Conservation (phyloP, 2,329 filamentous ascomycete species). For the Periglandula ipomoeae region DNA sequence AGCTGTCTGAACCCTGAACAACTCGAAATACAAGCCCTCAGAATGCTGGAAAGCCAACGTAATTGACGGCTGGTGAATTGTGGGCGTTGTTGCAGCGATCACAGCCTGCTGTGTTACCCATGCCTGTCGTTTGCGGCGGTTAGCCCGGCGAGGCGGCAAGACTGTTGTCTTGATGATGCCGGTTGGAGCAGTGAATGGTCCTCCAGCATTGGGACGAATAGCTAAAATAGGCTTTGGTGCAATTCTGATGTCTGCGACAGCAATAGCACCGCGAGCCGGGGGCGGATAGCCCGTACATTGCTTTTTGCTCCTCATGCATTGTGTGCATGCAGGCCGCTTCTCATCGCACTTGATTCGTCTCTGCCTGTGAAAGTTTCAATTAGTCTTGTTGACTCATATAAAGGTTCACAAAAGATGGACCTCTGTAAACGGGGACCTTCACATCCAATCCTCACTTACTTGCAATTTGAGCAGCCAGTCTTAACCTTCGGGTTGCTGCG, state of each 20-base stretch:
- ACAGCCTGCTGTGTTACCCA: background rate
- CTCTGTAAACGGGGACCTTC: background rate
- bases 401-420: background rate
- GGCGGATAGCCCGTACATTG: conserved; percentile 54
- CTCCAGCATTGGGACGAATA: conserved; percentile 13
- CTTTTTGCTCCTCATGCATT: conserved; percentile 51
- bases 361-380: conserved; percentile 29
- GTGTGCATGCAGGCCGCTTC: conserved; percentile 47
- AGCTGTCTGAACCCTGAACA: conserved; percentile 53
- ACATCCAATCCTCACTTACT: conserved; percentile 36
- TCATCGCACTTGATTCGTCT: conserved; percentile 61
- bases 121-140: conserved; percentile 9
- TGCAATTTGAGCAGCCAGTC: conserved; percentile 59
- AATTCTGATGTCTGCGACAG: conserved; percentile 38
- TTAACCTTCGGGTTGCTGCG: conserved; percentile 54
- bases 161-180: conserved; percentile 15
- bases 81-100: conserved; percentile 10
- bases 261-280: conserved; percentile 37
- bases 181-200: conserved; percentile 6
- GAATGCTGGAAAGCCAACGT: conserved; percentile 38
- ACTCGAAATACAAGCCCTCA: conserved; percentile 51
- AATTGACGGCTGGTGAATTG: conserved; percentile 33
- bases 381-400: background rate
- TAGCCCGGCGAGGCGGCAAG: conserved; percentile 23
- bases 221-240: conserved; percentile 35